Conservation (phyloP, 306 rosid genomes). For the Vicia sativa region DNA sequence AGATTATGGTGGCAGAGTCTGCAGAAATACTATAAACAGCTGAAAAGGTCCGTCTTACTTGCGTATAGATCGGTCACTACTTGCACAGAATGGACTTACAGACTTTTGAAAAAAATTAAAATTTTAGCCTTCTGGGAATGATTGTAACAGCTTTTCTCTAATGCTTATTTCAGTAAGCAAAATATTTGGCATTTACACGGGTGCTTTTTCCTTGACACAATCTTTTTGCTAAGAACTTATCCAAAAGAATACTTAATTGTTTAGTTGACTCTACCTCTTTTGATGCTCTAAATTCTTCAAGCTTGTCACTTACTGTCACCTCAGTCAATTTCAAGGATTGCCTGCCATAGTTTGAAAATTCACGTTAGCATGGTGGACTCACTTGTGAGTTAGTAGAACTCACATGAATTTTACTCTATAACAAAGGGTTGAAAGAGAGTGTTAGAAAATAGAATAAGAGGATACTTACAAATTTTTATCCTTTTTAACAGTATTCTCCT, state of each 20-base stretch:
- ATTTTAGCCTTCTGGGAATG: conserved; percentile 1
- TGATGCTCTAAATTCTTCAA: conserved; percentile 91
- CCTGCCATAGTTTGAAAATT: conserved; percentile 51
- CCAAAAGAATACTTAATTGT: conserved; percentile 23
- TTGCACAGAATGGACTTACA: too few relatives aligned
- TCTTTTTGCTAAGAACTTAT: neutral
- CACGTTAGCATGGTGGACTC: conserved; percentile 19
- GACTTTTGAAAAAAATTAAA: too few relatives aligned
- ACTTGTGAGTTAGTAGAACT: neutral
- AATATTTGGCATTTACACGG: neutral
- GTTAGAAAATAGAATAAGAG: neutral
- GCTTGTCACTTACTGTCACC: conserved; percentile 89
- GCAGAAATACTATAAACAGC: too few relatives aligned
- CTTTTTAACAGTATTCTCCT: conserved; percentile 50
- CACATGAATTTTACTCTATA: conserved; percentile 8
- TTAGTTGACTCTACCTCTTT: conserved; percentile 71
- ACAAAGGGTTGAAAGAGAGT: neutral
- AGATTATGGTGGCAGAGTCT: too few relatives aligned
- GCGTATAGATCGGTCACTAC: too few relatives aligned
- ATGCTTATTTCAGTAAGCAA: conserved; percentile 19
- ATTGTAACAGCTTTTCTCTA: neutral
- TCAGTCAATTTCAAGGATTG: conserved; percentile 73
- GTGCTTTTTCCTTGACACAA: neutral
- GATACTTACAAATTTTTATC: conserved; percentile 61
- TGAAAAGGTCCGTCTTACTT: too few relatives aligned